phyloP scores from a whole-genome alignment of 495 filamentous ascomycete genomes.

The Rhypophila decipiens region DNA sequence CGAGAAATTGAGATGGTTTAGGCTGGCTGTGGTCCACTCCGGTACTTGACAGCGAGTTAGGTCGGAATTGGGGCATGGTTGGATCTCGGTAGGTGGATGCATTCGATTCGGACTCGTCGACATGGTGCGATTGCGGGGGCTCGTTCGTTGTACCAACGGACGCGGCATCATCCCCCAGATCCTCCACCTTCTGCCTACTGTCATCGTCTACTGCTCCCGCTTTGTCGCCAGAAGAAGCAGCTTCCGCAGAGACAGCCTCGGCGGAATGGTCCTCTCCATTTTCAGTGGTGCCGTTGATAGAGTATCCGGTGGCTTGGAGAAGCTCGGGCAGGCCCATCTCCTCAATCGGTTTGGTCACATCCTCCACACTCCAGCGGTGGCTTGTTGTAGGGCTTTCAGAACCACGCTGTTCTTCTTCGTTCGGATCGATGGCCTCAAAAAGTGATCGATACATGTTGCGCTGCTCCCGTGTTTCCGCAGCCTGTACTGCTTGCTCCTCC shows the following conservation, averaged over 20 bases:
- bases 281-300: constrained; percentile 16
- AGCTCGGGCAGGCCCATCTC: constrained; percentile 44
- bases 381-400: constrained; percentile 8
- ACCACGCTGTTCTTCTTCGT: constrained; percentile 25
- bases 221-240: not conserved
- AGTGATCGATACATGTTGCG: constrained; percentile 49
- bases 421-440: constrained; percentile 43
- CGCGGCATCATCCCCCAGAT: not conserved
- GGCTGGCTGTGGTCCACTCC: constrained; percentile 1
- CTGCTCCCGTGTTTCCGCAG: constrained; percentile 53
- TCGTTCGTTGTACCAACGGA: not conserved
- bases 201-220: not conserved
- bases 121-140: not conserved
- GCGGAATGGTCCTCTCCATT: not conserved
- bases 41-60: constrained; percentile 9
- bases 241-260: not conserved
- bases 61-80: constrained; percentile 63
- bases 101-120: too few relatives aligned
- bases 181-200: too few relatives aligned
- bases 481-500: constrained; percentile 70
- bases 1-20: not conserved
- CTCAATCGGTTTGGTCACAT: constrained; percentile 10
- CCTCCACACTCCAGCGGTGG: not conserved
- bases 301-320: constrained; percentile 45
- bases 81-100: constrained; percentile 50